Evolutionary conservation across 495 filamentous ascomycete genomes (phyloP).

Genomic region (Trichoderma erinaceum): DNA sequence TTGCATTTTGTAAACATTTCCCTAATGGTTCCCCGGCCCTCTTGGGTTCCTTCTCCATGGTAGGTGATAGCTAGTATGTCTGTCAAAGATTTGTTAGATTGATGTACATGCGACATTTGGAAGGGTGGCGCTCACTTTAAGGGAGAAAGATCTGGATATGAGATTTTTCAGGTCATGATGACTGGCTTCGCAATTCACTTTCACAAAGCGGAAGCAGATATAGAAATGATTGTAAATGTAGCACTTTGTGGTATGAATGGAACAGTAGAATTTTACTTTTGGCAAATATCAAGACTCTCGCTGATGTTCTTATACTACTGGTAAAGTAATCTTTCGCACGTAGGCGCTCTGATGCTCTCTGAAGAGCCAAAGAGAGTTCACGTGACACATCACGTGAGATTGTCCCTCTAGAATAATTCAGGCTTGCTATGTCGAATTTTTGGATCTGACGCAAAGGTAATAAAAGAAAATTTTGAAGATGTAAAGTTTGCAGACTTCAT

Average conservation of each 20-base stretch:
- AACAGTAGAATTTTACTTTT: too few relatives aligned
- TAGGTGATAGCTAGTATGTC: background rate
- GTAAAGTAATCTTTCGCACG: too few relatives aligned
- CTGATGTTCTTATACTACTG: too few relatives aligned
- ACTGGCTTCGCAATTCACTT: background rate
- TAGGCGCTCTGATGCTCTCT: background rate
- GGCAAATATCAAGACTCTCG: too few relatives aligned
- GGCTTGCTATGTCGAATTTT: too few relatives aligned
- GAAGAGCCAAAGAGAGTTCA: background rate
- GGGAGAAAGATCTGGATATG: background rate
- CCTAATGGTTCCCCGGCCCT: too few relatives aligned
- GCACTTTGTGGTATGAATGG: too few relatives aligned
- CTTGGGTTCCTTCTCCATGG: background rate
- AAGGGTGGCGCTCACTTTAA: background rate
- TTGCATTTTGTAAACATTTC: too few relatives aligned
- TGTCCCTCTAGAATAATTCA: background rate
- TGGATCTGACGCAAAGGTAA: too few relatives aligned
- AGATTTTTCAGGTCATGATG: background rate
- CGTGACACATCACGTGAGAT: background rate
- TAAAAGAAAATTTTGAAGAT: too few relatives aligned
- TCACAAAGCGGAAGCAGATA: background rate
- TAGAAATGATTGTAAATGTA: background rate
- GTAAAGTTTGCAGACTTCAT: too few relatives aligned
- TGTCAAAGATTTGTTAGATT: background rate
- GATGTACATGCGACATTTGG: background rate